Evolutionary conservation across 2,329 filamentous ascomycete genomes (phyloP).

Genomic region (Arthrobotrys iridis): DNA sequence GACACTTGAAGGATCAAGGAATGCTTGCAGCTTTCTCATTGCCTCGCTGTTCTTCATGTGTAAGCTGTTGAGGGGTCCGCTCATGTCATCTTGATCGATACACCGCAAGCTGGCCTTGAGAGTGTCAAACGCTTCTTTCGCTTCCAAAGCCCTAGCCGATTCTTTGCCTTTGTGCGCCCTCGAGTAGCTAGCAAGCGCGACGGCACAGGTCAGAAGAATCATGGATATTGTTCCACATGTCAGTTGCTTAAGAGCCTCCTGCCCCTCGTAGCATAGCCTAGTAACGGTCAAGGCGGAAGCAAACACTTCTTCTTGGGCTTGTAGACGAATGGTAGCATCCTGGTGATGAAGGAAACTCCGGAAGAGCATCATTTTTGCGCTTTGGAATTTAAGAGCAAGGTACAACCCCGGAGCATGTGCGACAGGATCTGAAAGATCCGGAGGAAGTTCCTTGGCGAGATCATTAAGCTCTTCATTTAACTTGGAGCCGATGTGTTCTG

Average conservation of each 20-base stretch:
- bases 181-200: conserved; percentile 48
- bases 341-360: conserved; percentile 52
- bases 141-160: conserved; percentile 35
- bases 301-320: conserved; percentile 52
- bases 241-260: conserved; percentile 20
- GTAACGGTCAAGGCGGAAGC: conserved; percentile 43
- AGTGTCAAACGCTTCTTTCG: conserved; percentile 45
- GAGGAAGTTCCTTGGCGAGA: conserved; percentile 37
- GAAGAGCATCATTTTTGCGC: conserved; percentile 52
- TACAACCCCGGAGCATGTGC: conserved; percentile 30
- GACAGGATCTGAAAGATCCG: conserved; percentile 32
- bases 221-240: conserved; percentile 52
- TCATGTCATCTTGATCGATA: conserved; percentile 30
- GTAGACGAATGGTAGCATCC: conserved; percentile 34
- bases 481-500: conserved; percentile 41
- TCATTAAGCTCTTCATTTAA: conserved; percentile 51
- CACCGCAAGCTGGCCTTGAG: conserved; percentile 36
- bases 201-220: conserved; percentile 51
- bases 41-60: conserved; percentile 54
- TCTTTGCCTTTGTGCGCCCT: conserved; percentile 51
- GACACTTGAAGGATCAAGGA: conserved; percentile 41
- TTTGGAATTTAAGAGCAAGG: conserved; percentile 49
- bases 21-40: conserved; percentile 49
- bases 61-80: conserved; percentile 37
- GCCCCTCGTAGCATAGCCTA: conserved; percentile 40